Base-by-base conservation (phyloP, 73 alveolate species). In the Stentor coeruleus region DNA sequence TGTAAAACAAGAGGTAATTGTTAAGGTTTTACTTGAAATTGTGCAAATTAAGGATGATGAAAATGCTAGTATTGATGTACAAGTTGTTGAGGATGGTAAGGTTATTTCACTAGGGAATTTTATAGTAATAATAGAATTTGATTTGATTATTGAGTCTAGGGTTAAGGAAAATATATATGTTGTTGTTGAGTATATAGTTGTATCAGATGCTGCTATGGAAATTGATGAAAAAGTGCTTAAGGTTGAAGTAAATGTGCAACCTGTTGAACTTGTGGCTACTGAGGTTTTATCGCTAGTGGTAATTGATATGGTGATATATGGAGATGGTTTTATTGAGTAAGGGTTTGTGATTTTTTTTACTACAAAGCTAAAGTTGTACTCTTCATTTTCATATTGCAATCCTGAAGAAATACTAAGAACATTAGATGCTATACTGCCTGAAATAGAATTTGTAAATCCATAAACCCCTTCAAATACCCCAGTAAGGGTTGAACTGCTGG, bases 131-230 rank as follows among this genome's bases (percentile, higher is more conserved):
- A 26, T 15, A 66, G 40, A 20, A 1, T 26, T 31, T 0, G 79
- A 66, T 20, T 20, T 20, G 2, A 66, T 33, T 26, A 31, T 28
- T 20, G 14, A 20, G 3, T 20, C 79, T 1, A 31, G 79, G 37
- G 36, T 66, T 1, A 66, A 26, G 1, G 79, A 66, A 2, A 66
- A 66, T 11, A 40, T 2, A 33, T 66, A 66, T 20, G 79, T 20
- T 20, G 79, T 66, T 0, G 79, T 20, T 66, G 79, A 20, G 33
- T 66, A 20, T 28, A 66, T 66, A 20, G 79, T 66, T 31, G n/a
- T 33, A 31, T 66, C 79, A 28, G 79, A 20, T 66, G 79, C 40
- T 2, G 36, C 15, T 28, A 66, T 66, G n/a, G 79, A 66, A 20
- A 66, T 2, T 20, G 49, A 28, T 0, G 79, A 66, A 66, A 66